Conservation (phyloP, 768 basidiomycete species). For the Leucosporidium scottii region DNA sequence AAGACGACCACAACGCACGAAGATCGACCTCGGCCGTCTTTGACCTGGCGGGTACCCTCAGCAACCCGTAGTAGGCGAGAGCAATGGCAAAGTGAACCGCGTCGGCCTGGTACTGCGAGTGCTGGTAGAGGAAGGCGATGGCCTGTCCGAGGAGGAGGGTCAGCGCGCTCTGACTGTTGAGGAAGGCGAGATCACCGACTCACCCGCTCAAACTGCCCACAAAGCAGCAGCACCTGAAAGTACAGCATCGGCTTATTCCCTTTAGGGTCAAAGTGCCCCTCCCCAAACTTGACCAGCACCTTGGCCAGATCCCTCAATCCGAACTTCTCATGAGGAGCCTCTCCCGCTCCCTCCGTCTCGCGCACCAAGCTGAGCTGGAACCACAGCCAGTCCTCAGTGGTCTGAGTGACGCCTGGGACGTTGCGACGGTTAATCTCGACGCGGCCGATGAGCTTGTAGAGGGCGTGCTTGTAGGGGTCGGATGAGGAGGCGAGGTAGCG, state of each 20-base stretch:
- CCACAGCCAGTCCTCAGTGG: conserved; percentile 98
- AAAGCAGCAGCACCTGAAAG: conserved; percentile 67
- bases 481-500: conserved; percentile 67
- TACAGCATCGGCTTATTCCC: conserved; percentile 51
- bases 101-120: conserved; percentile 78
- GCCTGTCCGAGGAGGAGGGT: conserved; percentile 51
- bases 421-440: conserved; percentile 73
- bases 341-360: conserved; percentile 63
- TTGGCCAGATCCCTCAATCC: conserved; percentile 41
- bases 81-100: conserved; percentile 90
- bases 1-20: conserved; percentile 46
- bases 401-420: conserved; percentile 74
- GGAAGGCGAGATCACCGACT: conserved; percentile 34
- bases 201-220: conserved; percentile 89
- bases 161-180: not conserved
- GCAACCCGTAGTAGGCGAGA: conserved; percentile 82
- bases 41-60: conserved; percentile 71
- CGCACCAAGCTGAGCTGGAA: conserved; percentile 82
- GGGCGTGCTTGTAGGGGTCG: conserved; percentile 91
- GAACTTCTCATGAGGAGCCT: conserved; percentile 49
- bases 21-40: conserved; percentile 77
- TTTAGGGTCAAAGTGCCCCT: conserved; percentile 48
- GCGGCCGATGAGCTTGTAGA: conserved; percentile 92
- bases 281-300: conserved; percentile 43
- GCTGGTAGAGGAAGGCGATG: conserved; percentile 80